Evolutionary conservation across 2,329 filamentous ascomycete genomes (phyloP), one percentile per base, ranked within the genome.

Genomic region (Diaporthe australafricana): DNA sequence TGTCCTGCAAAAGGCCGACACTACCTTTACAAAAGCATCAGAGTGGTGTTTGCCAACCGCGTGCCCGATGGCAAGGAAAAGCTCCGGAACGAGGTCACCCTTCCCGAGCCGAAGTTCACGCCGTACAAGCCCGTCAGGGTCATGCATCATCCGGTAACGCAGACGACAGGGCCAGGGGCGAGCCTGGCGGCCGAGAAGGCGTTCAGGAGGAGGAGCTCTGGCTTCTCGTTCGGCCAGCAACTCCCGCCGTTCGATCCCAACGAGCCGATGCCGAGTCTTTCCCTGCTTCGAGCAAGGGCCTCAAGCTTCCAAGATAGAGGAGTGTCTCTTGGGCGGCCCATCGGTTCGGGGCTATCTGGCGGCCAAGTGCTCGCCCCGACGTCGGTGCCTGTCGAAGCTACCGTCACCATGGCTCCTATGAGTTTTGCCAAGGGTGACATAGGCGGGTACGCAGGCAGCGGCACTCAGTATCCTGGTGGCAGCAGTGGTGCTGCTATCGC

Each of bases 21-120:
- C 80, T 98, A 95, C 77, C 86, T 99, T 7, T 96, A 98, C 84
- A 97, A 96, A 77, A 94, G 90, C 77, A 93, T 98, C 72, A 91
- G 96, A 17, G 94, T 98, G 45, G 96, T 99, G 3, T 99, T 99
- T 80, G 96, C 96, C 68, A 98, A 98, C 79, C 91, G 96, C 32
- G 96, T 98, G 0, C 96, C 96, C 0, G 96, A 98, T 77, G 96
- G 94, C 50, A 98, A 98, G 79, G 96, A 98, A 82, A 96, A 92
- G 78, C 87, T 99, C 48, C 89, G 92, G 40, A 98, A 97, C 78
- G 96, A 99, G 80, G 92, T 96, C 6, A 95, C 96, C 47, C 88
- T 93, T 72, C 96, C 96, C 0, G 95, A 98, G 76, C 96, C 96
- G 25, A 90, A 91, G 25, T 99, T 94, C 79, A 94, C 91, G 70